Percentiles rank a stretch among this genome's conserved stretches.
Conservation (phyloP, 306 rosid species). For the Comarum palustre region DNA sequence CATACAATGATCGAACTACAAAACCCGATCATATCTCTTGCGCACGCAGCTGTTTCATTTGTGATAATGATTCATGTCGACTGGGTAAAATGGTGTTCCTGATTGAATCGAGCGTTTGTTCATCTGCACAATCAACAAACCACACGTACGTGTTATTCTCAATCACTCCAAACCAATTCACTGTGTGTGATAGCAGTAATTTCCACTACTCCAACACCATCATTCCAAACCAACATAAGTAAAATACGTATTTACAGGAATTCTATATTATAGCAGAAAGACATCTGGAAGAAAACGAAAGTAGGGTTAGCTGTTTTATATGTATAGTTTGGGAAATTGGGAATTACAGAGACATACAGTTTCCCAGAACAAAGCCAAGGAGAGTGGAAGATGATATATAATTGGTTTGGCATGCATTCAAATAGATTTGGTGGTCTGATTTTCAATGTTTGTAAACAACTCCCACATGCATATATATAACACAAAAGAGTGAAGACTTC, state of each 20-base stretch:
- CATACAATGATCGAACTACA: conserved; percentile 4
- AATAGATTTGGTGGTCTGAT: conserved; percentile 13
- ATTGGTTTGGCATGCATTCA: conserved; percentile 14
- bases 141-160: conserved; percentile 26
- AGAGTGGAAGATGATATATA: conserved; percentile 3
- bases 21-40: neutral
- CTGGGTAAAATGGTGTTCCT: conserved; percentile 7
- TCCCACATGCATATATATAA: neutral
- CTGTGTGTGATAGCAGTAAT: conserved; percentile 16
- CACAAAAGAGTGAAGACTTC: conserved; percentile 27
- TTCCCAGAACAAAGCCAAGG: conserved; percentile 16
- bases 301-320: neutral
- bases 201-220: conserved; percentile 3
- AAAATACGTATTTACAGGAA: neutral
- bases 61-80: conserved; percentile 14
- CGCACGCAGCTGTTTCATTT: conserved; percentile 9
- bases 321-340: conserved; percentile 34
- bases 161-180: neutral
- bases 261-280: neutral
- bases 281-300: neutral
- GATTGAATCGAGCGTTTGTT: neutral
- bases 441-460: conserved; percentile 44
- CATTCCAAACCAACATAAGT: neutral
- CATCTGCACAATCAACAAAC: neutral
- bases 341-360: conserved; percentile 18